Evolutionary conservation across 1,139 yeast genomes (phyloP).

Genomic region (Pichia sorboxylosa): DNA sequence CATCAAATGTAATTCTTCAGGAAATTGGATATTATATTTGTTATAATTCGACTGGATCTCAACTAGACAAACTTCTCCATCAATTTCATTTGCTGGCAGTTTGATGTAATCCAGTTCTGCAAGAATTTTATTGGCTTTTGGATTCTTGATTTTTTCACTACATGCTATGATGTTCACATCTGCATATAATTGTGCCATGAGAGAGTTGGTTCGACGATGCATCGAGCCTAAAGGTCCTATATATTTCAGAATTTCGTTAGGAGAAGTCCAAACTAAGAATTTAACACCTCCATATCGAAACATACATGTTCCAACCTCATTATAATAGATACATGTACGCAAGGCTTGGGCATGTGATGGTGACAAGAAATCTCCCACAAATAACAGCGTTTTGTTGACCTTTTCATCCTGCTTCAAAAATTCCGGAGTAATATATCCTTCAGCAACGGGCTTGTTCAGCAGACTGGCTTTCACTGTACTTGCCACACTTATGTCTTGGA

Average conservation of each 20-base stretch:
- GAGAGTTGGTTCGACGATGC: slow-evolving; percentile 20
- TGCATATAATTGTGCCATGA: slow-evolving; percentile 18
- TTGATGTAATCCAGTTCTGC: slow-evolving; percentile 10
- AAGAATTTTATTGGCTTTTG: slow-evolving; percentile 6
- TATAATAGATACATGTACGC: slow-evolving; percentile 20
- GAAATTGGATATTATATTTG: slow-evolving; percentile 16
- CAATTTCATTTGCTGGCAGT: slow-evolving; percentile 12
- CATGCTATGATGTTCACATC: slow-evolving; percentile 19
- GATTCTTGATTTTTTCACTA: slow-evolving; percentile 11
- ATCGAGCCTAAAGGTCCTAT: slow-evolving; percentile 18
- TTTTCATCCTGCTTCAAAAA: slow-evolving; percentile 11
- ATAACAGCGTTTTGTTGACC: slow-evolving; percentile 49
- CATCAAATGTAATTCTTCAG: slow-evolving; percentile 54
- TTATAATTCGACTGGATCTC: slow-evolving; percentile 44
- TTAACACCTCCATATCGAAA: slow-evolving; percentile 20
- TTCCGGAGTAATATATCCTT: slow-evolving; percentile 15
- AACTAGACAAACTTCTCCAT: slow-evolving; percentile 29
- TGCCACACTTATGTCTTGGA: slow-evolving; percentile 4
- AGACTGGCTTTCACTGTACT: slow-evolving; percentile 11
- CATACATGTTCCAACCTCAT: slow-evolving; percentile 19
- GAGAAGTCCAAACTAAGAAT: slow-evolving; percentile 20
- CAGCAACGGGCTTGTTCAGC: slow-evolving; percentile 13
- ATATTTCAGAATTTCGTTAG: slow-evolving; percentile 18
- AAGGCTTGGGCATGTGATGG: slow-evolving; percentile 52
- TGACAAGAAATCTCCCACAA: slow-evolving; percentile 54